phyloP scores from a whole-genome alignment of 106 monocot genomes.

The Vanilla planifolia region DNA sequence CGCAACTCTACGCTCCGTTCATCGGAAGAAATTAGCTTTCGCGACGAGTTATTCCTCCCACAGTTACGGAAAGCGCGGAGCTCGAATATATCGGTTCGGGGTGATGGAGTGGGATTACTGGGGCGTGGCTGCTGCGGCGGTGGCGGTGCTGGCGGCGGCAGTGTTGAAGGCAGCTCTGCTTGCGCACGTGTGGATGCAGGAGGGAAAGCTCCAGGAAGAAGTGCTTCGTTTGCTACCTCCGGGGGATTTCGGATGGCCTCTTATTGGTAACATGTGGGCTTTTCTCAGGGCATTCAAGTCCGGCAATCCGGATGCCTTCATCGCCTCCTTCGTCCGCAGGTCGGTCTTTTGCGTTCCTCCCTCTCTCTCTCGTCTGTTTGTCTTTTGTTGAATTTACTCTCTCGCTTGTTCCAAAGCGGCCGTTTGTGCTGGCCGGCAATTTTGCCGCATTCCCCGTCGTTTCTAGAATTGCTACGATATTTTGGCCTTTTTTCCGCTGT shows the following conservation, averaged over 20 bases:
- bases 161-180: conserved; percentile 5
- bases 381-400: too few species aligned
- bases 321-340: conserved; percentile 27
- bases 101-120: conserved; percentile 1
- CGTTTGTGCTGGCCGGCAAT: too few species aligned
- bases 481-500: too few species aligned
- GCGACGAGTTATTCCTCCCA: too few species aligned
- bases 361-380: not conserved
- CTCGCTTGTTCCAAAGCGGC: too few species aligned
- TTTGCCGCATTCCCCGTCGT: too few species aligned
- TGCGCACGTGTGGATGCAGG: conserved; percentile 26
- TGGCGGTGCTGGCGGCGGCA: not conserved
- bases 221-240: conserved; percentile 30
- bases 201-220: conserved; percentile 17
- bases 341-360: conserved; percentile 1
- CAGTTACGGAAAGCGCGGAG: too few species aligned
- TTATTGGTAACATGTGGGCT: conserved; percentile 49
- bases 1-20: too few species aligned
- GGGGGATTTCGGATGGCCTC: conserved; percentile 45
- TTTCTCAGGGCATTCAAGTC: conserved; percentile 56
- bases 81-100: too few species aligned
- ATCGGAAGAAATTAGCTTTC: too few species aligned
- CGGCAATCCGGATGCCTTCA: conserved; percentile 41
- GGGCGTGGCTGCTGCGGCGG: not conserved
- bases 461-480: too few species aligned